These are phyloP conservation scores for Eragrostis tef DNA, from an alignment of 202 grass and related monocot genomes.

Conservation along the genomic window DNA sequence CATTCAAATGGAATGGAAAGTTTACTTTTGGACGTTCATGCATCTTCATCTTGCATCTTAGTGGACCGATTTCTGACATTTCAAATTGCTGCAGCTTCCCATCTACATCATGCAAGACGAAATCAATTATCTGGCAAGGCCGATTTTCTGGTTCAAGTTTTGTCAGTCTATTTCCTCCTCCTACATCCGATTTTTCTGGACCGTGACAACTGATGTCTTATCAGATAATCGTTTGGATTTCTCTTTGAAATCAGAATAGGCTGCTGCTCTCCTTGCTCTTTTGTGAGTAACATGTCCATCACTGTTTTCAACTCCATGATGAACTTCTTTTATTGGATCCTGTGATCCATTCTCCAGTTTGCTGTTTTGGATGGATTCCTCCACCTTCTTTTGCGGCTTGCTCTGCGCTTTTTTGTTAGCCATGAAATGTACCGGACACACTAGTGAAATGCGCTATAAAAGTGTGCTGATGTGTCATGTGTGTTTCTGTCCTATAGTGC, in stretches of 20 bases:
- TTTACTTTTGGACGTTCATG: no score
- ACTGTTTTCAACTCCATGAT: slow-evolving; percentile 53
- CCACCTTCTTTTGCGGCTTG: slow-evolving; percentile 61
- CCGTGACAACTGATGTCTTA: slow-evolving; percentile 63
- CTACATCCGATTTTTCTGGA: slow-evolving; percentile 69
- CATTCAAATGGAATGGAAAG: no score
- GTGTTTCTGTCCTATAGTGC: no score
- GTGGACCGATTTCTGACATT: slow-evolving; percentile 79
- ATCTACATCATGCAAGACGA: slow-evolving; percentile 85
- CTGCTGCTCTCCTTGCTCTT: slow-evolving; percentile 81
- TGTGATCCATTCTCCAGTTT: slow-evolving; percentile 39
- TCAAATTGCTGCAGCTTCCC: slow-evolving; percentile 93
- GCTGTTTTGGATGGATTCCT: slow-evolving; percentile 46
- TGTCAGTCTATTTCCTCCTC: slow-evolving; percentile 92
- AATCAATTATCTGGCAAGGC: slow-evolving; percentile 88
- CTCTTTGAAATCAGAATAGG: slow-evolving; percentile 95
- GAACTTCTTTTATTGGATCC: slow-evolving; percentile 23
- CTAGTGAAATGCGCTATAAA: no score
- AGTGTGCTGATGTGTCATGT: no score
- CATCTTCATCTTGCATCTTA: no score
- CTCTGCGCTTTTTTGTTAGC: slow-evolving; percentile 57
- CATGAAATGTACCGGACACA: no score
- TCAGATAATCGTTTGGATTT: slow-evolving; percentile 70
- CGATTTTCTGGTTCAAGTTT: slow-evolving; percentile 70
- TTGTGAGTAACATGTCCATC: slow-evolving; percentile 48